Evolutionary conservation across 192 early-diverging fungal genomes (phyloP), one percentile per base, ranked within the genome.

Genomic region (Phycomyces blakesleeanus): DNA sequence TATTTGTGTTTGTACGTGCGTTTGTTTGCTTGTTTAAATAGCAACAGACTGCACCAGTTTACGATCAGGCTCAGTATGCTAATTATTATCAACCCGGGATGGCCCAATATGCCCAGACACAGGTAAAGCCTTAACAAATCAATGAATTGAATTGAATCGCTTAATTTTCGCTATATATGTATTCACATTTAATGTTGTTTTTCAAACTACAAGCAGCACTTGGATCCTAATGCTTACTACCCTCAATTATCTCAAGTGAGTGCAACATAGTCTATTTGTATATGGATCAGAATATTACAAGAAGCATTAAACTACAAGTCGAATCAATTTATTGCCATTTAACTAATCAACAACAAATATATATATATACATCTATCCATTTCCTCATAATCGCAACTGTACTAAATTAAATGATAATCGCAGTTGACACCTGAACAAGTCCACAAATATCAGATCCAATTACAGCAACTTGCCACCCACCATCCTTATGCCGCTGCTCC

Each of bases 391-490:
- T n/a, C n/a, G n/a, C n/a, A n/a, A n/a, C n/a, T n/a, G n/a, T n/a
- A n/a, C n/a, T n/a, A n/a, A n/a, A n/a, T n/a, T n/a, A n/a, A n/a
- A n/a, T n/a, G n/a, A n/a, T n/a, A n/a, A n/a, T n/a, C n/a, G n/a
- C n/a, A n/a, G 74, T 63, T 76, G 57, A 67, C 65, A 18, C 64
- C 68, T 20, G 74, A 76, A 20, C 74, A 76, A 63, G 64, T 76
- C 5, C 74, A 76, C 14, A 68, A 76, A 47, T 76, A 76, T 47
- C 74, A 76, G 34, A 49, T 73, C 25, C 71, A 73, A 55, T 40
- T 73, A 26, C 71, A 73, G 26, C 71, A 73, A 49, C 67, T 73
- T 59, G 71, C 71, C 22, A 52, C 53, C 11, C 62, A 63, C 26
- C 69, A 71, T 3, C 57, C 55, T n/a, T 61, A 61, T 29, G 44